Conservation (phyloP, 1,284 basidiomycete species). For the Irpex lacteus region DNA sequence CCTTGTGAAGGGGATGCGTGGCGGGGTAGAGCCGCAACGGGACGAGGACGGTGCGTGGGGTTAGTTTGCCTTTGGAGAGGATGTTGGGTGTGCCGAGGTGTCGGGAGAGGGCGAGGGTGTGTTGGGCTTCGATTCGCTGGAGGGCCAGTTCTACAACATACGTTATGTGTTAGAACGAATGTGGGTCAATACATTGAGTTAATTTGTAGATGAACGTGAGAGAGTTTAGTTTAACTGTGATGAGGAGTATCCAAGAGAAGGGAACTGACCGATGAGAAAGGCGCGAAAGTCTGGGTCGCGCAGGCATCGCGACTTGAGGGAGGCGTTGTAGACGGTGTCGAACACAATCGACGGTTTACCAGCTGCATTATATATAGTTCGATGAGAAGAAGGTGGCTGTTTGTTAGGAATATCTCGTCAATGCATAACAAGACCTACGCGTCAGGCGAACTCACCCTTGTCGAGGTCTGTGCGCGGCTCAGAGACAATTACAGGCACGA, state of each 20-base stretch:
- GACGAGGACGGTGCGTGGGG: conserved; percentile 52
- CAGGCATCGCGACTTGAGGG: conserved; percentile 53
- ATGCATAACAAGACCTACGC: background rate
- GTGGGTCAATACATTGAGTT: too few species aligned
- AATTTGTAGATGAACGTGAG: too few species aligned
- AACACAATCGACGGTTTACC: conserved; percentile 68
- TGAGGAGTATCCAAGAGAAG: conserved; percentile 3
- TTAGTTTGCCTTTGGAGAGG: conserved; percentile 59
- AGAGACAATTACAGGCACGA: conserved; percentile 71
- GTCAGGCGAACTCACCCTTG: conserved; percentile 49
- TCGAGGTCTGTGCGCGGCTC: conserved; percentile 59
- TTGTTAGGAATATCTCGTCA: too few species aligned
- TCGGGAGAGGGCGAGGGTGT: conserved; percentile 54
- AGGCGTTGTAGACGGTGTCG: conserved; percentile 62
- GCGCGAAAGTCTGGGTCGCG: conserved; percentile 63
- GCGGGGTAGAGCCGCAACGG: conserved; percentile 41
- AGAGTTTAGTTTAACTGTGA: background rate
- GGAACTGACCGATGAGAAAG: conserved; percentile 59
- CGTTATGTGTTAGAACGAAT: background rate
- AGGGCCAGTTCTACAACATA: conserved; percentile 53
- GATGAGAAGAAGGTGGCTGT: too few species aligned
- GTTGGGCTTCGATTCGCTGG: conserved; percentile 64
- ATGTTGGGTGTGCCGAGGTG: conserved; percentile 70
- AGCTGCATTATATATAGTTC: conserved; percentile 35
- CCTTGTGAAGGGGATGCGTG: conserved; percentile 22